Conservation (phyloP, 179 eudicot genomes). For the Silene noctiflora region DNA sequence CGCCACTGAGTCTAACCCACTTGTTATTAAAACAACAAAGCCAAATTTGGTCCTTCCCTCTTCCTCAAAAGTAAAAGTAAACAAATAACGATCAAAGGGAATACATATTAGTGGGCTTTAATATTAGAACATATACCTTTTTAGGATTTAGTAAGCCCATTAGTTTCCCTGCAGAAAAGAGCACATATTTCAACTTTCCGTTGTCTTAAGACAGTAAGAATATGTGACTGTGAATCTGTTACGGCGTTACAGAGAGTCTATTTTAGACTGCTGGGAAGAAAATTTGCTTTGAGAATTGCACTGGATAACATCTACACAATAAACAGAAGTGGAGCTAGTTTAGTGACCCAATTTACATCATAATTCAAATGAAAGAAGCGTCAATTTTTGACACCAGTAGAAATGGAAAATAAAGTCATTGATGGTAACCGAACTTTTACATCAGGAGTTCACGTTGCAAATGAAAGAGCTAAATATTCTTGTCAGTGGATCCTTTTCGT, state of each 20-base stretch:
- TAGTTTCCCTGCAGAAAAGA: not conserved
- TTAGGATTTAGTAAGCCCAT: not conserved
- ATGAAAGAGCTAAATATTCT: not conserved
- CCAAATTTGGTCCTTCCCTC: not conserved
- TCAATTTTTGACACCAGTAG: not conserved
- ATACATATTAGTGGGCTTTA: not conserved
- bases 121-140: not conserved
- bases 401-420: not conserved
- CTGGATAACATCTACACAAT: no score
- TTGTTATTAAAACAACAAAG: not conserved
- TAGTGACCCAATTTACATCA: not conserved
- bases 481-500: not conserved
- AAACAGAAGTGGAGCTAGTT: not conserved
- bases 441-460: not conserved
- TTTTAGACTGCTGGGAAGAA: not conserved
- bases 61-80: not conserved
- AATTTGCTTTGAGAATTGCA: not conserved
- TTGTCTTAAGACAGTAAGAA: not conserved
- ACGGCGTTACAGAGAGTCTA: no score
- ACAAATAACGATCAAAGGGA: not conserved
- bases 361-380: not conserved
- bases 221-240: no score
- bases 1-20: not conserved
- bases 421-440: no score
- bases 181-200: not conserved